These are phyloP conservation scores for Podospora tetraspora DNA, from an alignment of 495 filamentous ascomycete genomes.

Conservation along the genomic window DNA sequence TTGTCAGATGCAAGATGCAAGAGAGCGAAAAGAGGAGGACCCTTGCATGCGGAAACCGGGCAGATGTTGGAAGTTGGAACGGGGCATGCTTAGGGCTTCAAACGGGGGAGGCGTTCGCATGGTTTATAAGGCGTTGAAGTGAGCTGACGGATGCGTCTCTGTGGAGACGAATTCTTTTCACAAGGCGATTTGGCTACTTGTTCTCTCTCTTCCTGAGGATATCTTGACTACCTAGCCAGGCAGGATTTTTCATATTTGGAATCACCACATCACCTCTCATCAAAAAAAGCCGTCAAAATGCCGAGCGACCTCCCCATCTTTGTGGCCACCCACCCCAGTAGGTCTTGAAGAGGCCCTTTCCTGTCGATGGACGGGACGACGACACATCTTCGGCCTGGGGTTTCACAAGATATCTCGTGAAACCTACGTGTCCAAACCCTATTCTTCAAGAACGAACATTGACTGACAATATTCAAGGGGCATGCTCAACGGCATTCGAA, in stretches of 20 bases:
- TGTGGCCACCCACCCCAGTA: conserved; percentile 77
- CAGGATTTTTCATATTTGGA: neutral
- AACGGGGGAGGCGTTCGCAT: too few species aligned
- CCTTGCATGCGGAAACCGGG: neutral
- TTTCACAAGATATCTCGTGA: neutral
- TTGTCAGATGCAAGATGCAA: neutral
- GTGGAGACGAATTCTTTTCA: neutral
- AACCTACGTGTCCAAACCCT: neutral
- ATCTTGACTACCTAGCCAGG: neutral
- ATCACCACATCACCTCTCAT: neutral
- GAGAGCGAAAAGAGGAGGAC: neutral
- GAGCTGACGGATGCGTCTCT: neutral
- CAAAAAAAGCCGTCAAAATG: conserved; percentile 41
- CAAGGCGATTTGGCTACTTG: neutral
- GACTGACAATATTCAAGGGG: conserved; percentile 36
- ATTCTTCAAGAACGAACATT: neutral
- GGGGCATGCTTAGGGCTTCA: neutral
- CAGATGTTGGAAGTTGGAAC: neutral
- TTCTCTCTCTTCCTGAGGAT: neutral
- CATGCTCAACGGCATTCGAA: conserved; percentile 95
- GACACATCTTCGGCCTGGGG: neutral
- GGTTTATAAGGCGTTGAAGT: neutral
- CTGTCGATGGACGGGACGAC: neutral
- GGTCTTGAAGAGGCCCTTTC: neutral
- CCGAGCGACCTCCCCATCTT: conserved; percentile 73